phyloP scores from a whole-genome alignment of 164 flowering plant genomes.

The Protea cynaroides region DNA sequence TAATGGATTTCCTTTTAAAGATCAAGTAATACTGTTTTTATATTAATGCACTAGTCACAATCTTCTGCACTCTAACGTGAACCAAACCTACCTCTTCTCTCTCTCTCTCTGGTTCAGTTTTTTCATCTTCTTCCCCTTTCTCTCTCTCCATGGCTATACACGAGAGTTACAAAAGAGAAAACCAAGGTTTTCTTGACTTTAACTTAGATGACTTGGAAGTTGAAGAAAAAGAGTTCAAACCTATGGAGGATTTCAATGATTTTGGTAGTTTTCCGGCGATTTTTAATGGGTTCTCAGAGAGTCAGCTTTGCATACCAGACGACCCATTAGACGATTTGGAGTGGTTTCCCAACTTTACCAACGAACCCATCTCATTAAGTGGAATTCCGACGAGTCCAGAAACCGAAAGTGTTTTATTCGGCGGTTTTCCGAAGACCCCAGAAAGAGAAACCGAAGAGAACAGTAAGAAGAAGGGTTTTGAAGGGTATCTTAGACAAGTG shows the following conservation, averaged over 20 bases:
- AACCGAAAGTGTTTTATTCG: background rate
- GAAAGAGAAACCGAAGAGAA: background rate
- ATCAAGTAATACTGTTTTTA: background rate
- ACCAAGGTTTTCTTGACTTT: background rate
- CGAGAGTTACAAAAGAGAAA: background rate
- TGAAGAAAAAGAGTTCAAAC: background rate
- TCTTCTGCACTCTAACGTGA: background rate
- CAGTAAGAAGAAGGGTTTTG: background rate
- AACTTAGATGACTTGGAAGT: background rate
- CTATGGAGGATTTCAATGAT: background rate
- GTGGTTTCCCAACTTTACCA: background rate
- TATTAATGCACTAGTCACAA: background rate
- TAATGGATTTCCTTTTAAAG: background rate
- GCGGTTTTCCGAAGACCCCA: background rate
- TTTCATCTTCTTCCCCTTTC: background rate
- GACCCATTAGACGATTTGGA: conserved; percentile 11
- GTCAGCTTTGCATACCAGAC: conserved; percentile 3
- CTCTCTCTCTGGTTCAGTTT: background rate
- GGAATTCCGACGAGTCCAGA: background rate
- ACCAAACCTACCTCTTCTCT: background rate
- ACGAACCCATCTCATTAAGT: background rate
- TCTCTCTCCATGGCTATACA: background rate
- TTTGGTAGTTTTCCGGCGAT: background rate
- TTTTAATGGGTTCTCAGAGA: background rate
- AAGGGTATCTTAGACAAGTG: background rate